phyloP scores from a whole-genome alignment of 1,284 basidiomycete genomes.

The Ceratobasidium sp. region DNA sequence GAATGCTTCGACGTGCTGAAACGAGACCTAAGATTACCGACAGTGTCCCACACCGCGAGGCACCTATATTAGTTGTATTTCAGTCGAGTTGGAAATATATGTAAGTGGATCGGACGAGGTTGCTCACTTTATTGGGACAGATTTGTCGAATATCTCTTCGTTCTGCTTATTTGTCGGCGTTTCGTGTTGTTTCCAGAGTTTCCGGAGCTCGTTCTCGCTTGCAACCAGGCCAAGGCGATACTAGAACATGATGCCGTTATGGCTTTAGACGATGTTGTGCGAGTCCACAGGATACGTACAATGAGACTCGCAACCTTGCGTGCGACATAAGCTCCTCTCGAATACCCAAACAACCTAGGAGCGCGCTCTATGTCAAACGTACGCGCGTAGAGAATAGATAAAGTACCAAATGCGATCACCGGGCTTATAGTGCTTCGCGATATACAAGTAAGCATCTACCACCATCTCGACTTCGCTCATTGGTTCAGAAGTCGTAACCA shows the following conservation, averaged over 20 bases:
- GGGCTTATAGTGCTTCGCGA: conserved; percentile 10
- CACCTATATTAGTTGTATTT: conserved; percentile 8
- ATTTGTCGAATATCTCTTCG: too few species aligned
- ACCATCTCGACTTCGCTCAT: conserved; percentile 9
- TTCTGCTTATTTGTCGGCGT: neutral
- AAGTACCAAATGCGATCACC: conserved; percentile 9
- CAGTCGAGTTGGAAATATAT: too few species aligned
- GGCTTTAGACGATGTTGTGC: neutral
- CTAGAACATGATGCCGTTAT: neutral
- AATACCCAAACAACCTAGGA: conserved; percentile 34
- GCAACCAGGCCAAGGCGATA: conserved; percentile 32
- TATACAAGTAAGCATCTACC: neutral
- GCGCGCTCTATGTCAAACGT: too few species aligned
- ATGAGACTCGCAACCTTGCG: conserved; percentile 46
- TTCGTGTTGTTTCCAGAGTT: conserved; percentile 16
- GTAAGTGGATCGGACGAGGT: too few species aligned
- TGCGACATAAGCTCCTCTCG: conserved; percentile 45
- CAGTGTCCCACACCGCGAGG: conserved; percentile 30
- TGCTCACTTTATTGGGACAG: too few species aligned
- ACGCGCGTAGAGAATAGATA: too few species aligned
- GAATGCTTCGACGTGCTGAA: too few species aligned
- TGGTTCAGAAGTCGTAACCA: neutral
- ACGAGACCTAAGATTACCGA: too few species aligned
- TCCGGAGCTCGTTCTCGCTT: conserved; percentile 18
- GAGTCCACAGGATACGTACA: conserved; percentile 26